Percentiles rank a stretch among this genome's conserved stretches.
Evolutionary conservation across 805 yeast genomes (phyloP).

Genomic region (Wickerhamomyces hampshirensis): DNA sequence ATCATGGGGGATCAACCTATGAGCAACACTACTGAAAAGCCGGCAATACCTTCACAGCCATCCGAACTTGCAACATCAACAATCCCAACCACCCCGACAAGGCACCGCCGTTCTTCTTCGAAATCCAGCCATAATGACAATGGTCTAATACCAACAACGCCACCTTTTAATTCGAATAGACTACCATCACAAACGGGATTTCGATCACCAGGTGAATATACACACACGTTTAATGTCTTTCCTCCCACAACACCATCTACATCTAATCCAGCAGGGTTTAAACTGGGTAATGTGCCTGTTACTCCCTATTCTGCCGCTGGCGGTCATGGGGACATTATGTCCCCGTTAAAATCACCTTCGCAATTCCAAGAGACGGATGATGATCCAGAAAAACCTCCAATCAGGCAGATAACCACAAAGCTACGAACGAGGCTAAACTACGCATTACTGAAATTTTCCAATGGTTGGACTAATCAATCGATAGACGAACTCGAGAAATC

Average conservation of each 20-base stretch:
- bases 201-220: conserved; percentile 19
- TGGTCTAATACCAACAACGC: conserved; percentile 18
- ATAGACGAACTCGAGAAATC: conserved; percentile 25
- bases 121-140: neutral
- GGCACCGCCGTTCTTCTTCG: conserved; percentile 3
- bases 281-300: conserved; percentile 21
- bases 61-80: neutral
- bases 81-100: conserved; percentile 14
- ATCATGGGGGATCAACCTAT: too few species aligned
- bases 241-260: conserved; percentile 24
- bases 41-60: neutral
- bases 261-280: conserved; percentile 2
- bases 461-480: conserved; percentile 27
- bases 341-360: conserved; percentile 26
- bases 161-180: conserved; percentile 9
- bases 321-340: conserved; percentile 1
- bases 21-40: neutral
- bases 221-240: conserved; percentile 7
- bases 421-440: conserved; percentile 36
- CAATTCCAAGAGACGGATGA: conserved; percentile 17
- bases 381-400: conserved; percentile 31
- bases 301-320: conserved; percentile 16
- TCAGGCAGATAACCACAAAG: conserved; percentile 34
- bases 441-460: conserved; percentile 35
- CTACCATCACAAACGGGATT: conserved; percentile 5